These are phyloP conservation scores for Kodamaea nitidulidarum DNA, from an alignment of 805 yeast species.

Conservation along the genomic window DNA sequence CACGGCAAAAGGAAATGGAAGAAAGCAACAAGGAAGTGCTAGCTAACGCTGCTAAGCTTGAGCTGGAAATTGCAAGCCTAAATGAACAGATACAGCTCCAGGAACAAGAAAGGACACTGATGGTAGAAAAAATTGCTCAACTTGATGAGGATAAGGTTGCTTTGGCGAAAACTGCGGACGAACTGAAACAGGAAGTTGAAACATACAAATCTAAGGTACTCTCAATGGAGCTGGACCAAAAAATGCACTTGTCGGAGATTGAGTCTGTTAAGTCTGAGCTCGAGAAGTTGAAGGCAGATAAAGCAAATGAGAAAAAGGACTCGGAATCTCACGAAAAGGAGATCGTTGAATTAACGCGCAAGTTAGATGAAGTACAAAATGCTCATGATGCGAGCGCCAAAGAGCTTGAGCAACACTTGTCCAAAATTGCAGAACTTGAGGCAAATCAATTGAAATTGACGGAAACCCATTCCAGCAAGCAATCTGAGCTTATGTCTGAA, in stretches of 20 bases:
- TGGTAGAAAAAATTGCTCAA: not conserved
- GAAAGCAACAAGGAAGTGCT: not conserved
- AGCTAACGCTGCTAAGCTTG: constrained; percentile 5
- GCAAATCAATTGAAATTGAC: not conserved
- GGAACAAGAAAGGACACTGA: not conserved
- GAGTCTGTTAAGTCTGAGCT: constrained; percentile 4
- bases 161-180: not conserved
- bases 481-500: not conserved
- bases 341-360: not conserved
- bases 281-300: not conserved
- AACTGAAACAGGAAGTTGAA: no score
- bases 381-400: not conserved
- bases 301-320: constrained; percentile 1
- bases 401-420: not conserved
- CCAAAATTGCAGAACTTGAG: constrained; percentile 2
- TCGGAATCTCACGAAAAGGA: constrained; percentile 2
- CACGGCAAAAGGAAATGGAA: not conserved
- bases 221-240: no score
- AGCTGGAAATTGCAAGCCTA: constrained; percentile 8
- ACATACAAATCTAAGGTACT: no score
- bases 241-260: no score
- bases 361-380: not conserved
- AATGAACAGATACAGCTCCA: constrained; percentile 1
- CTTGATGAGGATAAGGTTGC: not conserved
- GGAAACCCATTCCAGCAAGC: not conserved